Evolutionary conservation across 441 rosid species (phyloP).

Genomic region (Eruca vesicaria): DNA sequence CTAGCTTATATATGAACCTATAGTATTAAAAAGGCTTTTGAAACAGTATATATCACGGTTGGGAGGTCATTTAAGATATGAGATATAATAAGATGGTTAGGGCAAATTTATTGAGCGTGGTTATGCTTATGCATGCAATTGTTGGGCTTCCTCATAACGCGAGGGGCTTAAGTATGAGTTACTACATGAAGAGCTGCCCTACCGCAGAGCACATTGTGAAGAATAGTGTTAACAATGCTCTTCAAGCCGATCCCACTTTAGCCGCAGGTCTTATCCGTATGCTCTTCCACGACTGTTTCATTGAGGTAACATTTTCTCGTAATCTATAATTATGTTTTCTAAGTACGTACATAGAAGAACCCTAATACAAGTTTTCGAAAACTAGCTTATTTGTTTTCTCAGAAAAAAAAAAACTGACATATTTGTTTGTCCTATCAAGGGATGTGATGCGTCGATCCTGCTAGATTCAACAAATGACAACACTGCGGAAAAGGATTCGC

Average conservation of each 20-base stretch:
- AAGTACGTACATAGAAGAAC: not conserved
- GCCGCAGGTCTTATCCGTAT: slow-evolving; percentile 82
- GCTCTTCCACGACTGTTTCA: slow-evolving; percentile 94
- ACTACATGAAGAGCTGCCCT: slow-evolving; percentile 77
- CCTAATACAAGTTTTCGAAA: not conserved
- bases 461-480: slow-evolving; percentile 85
- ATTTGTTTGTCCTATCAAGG: slow-evolving; percentile 38
- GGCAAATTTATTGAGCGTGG: slow-evolving; percentile 31
- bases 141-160: slow-evolving; percentile 41
- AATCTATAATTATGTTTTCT: not conserved
- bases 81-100: slow-evolving; percentile 20
- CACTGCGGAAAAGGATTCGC: slow-evolving; percentile 94
- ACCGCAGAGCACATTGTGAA: slow-evolving; percentile 59
- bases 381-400: no score
- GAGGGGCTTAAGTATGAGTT: slow-evolving; percentile 60
- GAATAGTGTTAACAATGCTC: slow-evolving; percentile 57
- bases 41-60: not conserved
- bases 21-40: not conserved
- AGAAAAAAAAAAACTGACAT: no score
- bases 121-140: slow-evolving; percentile 41
- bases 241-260: slow-evolving; percentile 73
- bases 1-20: not conserved
- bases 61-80: not conserved
- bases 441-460: slow-evolving; percentile 84
- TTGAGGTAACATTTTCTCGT: slow-evolving; percentile 44